Base-by-base conservation (phyloP, 805 yeast genomes). In the Nakazawaea peltata region DNA sequence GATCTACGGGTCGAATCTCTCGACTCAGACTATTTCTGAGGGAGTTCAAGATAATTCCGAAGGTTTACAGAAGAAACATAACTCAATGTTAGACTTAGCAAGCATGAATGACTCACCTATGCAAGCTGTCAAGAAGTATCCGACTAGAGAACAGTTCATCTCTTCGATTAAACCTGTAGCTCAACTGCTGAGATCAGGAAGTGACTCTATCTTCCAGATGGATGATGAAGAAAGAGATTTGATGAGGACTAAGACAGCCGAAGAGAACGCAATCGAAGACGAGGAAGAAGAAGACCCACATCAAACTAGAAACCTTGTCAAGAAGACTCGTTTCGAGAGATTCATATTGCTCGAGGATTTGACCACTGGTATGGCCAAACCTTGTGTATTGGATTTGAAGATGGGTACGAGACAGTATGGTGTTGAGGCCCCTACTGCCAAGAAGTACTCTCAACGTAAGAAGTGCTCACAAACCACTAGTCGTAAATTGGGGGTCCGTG, bases 331-430 rank as follows among this genome's bases (percentile, higher is more conserved):
- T 36, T 75, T 81, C 26, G 94, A 84, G 57, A 66, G 94, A 42
- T 92, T 87, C 53, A 80, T 92, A 26, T 57, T 92, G 8, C 63
- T 92, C 33, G 98, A 94, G 52, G 99, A 92, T 59, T 61, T 92
- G 32, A 92, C 97, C 0, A 70, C 78, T 36, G 84, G 85, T 17
- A 76, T 90, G 77, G 63, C 59, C 21, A 72, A 71, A 44, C 97
- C 98, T 1, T 88, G 96, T 53, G 97, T 90, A 0, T 61, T 92
- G 33, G 99, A 92, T 58, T 65, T 92, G 47, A 92, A 92, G 53
- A 92, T 92, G 97, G 99, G 99, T 1, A 90, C 99, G 0, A 69
- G 99, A 40, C 99, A 92, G 57, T 92, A 92, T 50, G 98, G 99
- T 8, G 81, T 90, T n/a, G 95, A 87, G 44, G 97, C 97, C 0